Base-by-base conservation (phyloP, 495 filamentous ascomycete species). In the Pyrenula massariospora region DNA sequence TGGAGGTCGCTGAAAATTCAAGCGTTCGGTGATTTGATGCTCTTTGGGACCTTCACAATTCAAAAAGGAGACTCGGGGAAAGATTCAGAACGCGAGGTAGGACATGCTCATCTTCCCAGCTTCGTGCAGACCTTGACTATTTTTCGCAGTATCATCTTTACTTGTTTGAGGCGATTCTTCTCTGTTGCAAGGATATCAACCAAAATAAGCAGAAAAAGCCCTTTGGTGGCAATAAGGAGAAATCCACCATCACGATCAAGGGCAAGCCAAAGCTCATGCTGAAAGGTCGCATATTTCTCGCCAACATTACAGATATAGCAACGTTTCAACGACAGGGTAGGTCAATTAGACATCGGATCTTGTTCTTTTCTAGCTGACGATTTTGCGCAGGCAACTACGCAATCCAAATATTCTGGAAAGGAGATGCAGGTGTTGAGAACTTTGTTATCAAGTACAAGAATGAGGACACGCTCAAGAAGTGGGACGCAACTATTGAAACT, bases 261-360 rank as follows among this genome's bases (percentile, higher is more conserved):
- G 79, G 82, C 54, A 87, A 88, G 63, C 80, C 85, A 31, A 91
- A 87, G 66, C 74, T 98, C 52, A 91, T 95, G 66, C 78, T 98
- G 25, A 98, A 97, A 71, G 93, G 93, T 22, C 83, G 93, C 21
- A 98, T 98, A 63, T 97, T 97, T 70, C 96, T 98, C 92, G 91
- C 92, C 56, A 98, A 98, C 65, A 92, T 98, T 50, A 98, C 93
- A 5, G 91, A 97, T 64, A 86, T 95, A 22, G 73, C 95, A 2
- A 88, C 86, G 19, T 73, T 91, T 25, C 79, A 82, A 55, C 95
- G 89, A 67, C 85, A 86, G 64, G 91, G 91, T 95, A 84, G 63
- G 70, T 59, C 12, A 36, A 15, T 42, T 31, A 60, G 59, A 49
- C 10, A n/a, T 56, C 24, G 22, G 50, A 1, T 53, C 42, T 58